Percentiles rank a stretch among this genome's conserved stretches.
These are phyloP conservation scores for Aristolochia fimbriata DNA, from an alignment of 164 flowering plant genomes.

Conservation along the genomic window DNA sequence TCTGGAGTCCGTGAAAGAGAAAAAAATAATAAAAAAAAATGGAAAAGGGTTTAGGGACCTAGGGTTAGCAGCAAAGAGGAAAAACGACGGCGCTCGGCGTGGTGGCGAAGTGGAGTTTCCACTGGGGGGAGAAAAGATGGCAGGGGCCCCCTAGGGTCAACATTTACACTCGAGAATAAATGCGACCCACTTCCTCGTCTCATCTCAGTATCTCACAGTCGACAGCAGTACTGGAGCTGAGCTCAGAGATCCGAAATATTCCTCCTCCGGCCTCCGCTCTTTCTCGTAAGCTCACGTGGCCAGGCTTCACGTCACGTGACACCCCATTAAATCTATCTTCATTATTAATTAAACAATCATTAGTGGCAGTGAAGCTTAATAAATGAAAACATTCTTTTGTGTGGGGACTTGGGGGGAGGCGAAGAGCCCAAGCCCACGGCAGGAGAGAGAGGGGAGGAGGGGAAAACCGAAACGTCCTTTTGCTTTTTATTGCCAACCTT, in stretches of 20 bases:
- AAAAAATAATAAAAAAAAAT: no score
- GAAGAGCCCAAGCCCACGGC: not conserved
- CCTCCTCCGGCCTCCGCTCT: no score
- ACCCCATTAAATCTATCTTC: not conserved
- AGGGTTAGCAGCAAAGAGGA: no score
- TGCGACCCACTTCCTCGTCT: not conserved
- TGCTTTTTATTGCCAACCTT: conserved; percentile 5
- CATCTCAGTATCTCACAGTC: no score
- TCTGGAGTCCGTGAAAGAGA: no score
- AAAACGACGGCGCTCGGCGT: no score
- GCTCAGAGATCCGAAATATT: no score
- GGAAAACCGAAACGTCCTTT: conserved; percentile 4
- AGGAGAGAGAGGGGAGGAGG: not conserved
- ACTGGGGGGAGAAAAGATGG: not conserved
- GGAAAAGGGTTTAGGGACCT: no score
- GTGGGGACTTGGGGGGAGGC: not conserved
- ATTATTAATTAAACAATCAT: not conserved
- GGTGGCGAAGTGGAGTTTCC: not conserved
- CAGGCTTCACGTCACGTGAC: no score
- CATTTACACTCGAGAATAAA: conserved; percentile 1
- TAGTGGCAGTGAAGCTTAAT: not conserved
- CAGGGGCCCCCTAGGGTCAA: no score
- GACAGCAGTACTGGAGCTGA: no score
- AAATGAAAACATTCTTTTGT: not conserved
- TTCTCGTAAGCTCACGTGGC: no score